Evolutionary conservation across 1,284 basidiomycete species (phyloP).

Genomic region (Lignosus rhinocerotis): DNA sequence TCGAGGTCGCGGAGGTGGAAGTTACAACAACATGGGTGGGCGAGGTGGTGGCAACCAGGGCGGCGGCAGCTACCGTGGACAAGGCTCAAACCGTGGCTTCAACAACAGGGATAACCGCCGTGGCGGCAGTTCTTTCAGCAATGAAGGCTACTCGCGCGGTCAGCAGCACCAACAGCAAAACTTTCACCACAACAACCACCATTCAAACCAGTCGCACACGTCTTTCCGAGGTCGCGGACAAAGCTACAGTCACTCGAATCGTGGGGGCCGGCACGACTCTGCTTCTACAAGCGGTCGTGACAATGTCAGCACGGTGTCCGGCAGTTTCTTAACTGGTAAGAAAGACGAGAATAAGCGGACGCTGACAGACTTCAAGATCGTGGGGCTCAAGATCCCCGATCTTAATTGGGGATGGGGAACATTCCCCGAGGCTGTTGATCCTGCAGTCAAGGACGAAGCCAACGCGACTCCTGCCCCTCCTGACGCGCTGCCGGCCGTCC

Average conservation of each 20-base stretch:
- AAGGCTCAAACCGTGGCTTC: conserved; percentile 57
- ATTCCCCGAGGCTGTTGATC: conserved; percentile 32
- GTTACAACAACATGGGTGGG: conserved; percentile 41
- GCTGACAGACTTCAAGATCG: conserved; percentile 94
- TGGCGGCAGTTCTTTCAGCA: conserved; percentile 64
- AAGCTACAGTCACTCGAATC: conserved; percentile 37
- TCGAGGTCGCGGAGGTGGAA: conserved; percentile 40
- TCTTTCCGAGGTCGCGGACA: conserved; percentile 47
- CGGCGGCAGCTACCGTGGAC: conserved; percentile 49
- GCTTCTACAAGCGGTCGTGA: conserved; percentile 32
- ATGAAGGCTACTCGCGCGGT: conserved; percentile 37
- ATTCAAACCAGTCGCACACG: conserved; percentile 28
- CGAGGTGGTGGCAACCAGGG: conserved; percentile 36
- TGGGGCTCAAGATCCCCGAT: conserved; percentile 80
- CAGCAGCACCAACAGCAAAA: conserved; percentile 25
- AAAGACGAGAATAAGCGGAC: conserved; percentile 83
- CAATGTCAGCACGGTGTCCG: conserved; percentile 34
- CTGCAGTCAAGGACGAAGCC: conserved; percentile 30
- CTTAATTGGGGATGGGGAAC: conserved; percentile 75
- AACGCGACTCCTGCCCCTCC: conserved; percentile 19
- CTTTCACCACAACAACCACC: conserved; percentile 27
- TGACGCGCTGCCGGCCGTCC: conserved; percentile 18
- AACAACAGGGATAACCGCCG: conserved; percentile 63
- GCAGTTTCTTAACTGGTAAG: conserved; percentile 50
- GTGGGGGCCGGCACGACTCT: conserved; percentile 56